Conservation (phyloP, 306 rosid species). For the Cercis canadensis region DNA sequence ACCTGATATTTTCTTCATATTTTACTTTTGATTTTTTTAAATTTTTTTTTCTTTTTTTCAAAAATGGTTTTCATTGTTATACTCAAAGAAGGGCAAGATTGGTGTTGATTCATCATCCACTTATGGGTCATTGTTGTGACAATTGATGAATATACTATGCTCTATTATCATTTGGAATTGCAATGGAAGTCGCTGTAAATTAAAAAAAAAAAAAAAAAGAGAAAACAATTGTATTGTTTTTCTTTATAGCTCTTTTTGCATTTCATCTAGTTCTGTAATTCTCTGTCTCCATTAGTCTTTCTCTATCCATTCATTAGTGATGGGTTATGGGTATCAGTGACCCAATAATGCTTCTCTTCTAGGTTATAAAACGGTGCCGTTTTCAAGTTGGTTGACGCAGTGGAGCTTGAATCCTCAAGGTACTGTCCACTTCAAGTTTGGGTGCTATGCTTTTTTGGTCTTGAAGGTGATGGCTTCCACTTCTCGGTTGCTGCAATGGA, state of each 20-base stretch:
- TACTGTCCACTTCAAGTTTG: too few species aligned
- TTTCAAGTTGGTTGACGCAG: too few species aligned
- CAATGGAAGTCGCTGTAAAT: slow-evolving; percentile 23
- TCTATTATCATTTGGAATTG: neutral
- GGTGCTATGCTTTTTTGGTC: too few species aligned
- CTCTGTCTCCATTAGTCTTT: too few species aligned
- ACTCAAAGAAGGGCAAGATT: slow-evolving; percentile 35
- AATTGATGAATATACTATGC: slow-evolving; percentile 19
- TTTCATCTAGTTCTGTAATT: neutral
- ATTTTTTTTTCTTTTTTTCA: neutral
- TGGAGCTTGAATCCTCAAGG: too few species aligned
- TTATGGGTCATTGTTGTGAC: slow-evolving; percentile 26
- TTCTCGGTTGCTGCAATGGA: too few species aligned
- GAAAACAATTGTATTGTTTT: neutral
- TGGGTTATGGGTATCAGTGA: neutral
- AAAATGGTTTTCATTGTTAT: slow-evolving; percentile 54
- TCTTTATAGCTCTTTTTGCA: neutral
- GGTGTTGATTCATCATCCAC: slow-evolving; percentile 35
- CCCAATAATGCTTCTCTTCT: neutral
- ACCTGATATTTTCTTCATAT: slow-evolving; percentile 41
- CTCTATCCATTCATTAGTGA: neutral
- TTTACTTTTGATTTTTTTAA: neutral
- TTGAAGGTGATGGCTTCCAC: too few species aligned
- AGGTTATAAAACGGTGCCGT: too few species aligned
- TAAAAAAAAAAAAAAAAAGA: too few species aligned